Conservation (phyloP, 208 protist species). For the Wallacemonas sp. region DNA sequence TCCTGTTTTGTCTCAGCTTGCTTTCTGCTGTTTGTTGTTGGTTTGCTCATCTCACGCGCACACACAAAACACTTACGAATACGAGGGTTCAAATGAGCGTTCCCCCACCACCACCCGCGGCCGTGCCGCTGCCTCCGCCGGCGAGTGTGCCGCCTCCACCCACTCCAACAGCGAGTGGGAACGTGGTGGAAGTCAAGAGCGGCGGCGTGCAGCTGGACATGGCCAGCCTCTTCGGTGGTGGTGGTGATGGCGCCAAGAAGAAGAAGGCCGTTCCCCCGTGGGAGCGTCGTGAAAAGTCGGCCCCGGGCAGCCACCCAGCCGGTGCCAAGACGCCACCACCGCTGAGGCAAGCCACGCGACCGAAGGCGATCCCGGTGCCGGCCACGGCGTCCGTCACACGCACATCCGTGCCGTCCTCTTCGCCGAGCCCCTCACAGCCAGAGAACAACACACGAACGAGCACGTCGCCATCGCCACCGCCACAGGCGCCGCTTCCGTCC, state of each 20-base stretch:
- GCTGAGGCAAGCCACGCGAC: conserved; percentile 2
- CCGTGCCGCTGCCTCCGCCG: conserved; percentile 21
- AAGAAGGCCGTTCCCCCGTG: conserved; percentile 50
- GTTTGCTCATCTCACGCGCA: neutral
- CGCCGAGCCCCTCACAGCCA: neutral
- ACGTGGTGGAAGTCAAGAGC: conserved; percentile 22
- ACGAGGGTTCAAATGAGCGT: conserved; percentile 29
- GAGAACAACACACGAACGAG: too few species aligned
- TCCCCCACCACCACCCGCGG: conserved; percentile 25
- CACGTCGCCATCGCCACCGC: neutral
- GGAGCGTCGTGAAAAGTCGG: conserved; percentile 25
- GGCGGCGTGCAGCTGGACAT: conserved; percentile 53
- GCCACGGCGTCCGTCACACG: neutral
- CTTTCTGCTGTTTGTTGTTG: conserved; percentile 14
- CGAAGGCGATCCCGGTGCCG: neutral
- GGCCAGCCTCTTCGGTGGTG: conserved; percentile 29
- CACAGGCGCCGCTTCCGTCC: too few species aligned
- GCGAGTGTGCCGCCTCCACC: conserved; percentile 22
- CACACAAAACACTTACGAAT: neutral
- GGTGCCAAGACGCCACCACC: neutral
- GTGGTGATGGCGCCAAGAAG: conserved; percentile 16
- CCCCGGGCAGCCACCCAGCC: neutral
- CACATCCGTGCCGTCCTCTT: conserved; percentile 14
- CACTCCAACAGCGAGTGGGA: conserved; percentile 11
- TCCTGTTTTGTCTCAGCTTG: neutral